A percentile compares a stretch with the other conserved stretches of the same genome.
Evolutionary conservation across 495 filamentous ascomycete species (phyloP).

Genomic region (Neurospora tetrasperma): DNA sequence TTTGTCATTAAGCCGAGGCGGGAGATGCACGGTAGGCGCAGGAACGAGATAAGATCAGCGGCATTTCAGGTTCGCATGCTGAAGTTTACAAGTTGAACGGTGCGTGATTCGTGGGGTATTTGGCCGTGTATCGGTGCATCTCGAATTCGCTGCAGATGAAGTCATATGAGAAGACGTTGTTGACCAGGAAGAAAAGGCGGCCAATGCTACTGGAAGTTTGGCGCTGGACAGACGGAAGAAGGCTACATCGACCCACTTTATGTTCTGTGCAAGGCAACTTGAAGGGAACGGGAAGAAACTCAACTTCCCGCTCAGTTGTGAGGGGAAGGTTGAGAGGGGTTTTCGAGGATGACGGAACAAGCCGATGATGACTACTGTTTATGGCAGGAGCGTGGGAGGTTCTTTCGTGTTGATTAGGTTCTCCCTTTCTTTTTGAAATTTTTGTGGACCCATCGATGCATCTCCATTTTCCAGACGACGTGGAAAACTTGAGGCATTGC

Average conservation of each 20-base stretch:
- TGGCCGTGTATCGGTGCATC: neutral
- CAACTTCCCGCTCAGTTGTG: neutral
- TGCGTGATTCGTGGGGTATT: neutral
- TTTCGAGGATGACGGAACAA: neutral
- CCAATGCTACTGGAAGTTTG: neutral
- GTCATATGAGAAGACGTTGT: neutral
- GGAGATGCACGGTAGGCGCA: neutral
- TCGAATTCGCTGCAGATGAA: neutral
- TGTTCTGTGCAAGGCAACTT: neutral
- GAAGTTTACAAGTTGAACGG: neutral
- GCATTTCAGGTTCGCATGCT: neutral
- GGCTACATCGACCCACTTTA: neutral
- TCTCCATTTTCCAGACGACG: neutral
- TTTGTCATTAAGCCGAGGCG: neutral
- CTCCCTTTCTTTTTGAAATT: neutral
- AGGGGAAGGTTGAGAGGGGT: neutral
- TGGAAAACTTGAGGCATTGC: neutral
- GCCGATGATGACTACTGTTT: neutral
- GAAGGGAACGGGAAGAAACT: neutral
- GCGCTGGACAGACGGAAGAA: neutral
- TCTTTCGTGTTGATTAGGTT: neutral
- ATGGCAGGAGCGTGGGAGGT: neutral
- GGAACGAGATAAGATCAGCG: slow-evolving; percentile 1
- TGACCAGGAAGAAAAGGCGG: neutral
- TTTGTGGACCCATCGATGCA: neutral